Evolutionary conservation across 2,329 filamentous ascomycete genomes (phyloP).

Genomic region (Chaetomium sp.): DNA sequence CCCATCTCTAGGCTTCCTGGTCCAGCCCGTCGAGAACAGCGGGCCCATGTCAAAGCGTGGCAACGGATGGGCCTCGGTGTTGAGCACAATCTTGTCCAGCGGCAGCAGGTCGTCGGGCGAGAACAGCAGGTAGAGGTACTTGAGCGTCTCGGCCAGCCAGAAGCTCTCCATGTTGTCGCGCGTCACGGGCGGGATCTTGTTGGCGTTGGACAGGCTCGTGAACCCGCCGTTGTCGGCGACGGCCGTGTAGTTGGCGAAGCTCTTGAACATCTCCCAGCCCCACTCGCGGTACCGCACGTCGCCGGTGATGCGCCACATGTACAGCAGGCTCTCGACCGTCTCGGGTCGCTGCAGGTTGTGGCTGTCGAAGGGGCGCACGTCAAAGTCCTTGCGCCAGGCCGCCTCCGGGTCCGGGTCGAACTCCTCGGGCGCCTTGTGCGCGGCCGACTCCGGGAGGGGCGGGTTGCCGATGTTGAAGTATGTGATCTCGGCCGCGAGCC

Average conservation of each 20-base stretch:
- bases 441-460: conserved; percentile 62
- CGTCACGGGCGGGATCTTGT: conserved; percentile 65
- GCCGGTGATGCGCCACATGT: conserved; percentile 98
- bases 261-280: conserved; percentile 98
- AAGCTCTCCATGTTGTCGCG: conserved; percentile 98
- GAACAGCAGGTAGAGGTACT: conserved; percentile 97
- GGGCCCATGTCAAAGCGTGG: conserved; percentile 81
- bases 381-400: conserved; percentile 75
- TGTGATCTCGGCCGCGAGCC: conserved; percentile 91
- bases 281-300: conserved; percentile 88
- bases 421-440: conserved; percentile 52
- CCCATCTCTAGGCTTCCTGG: conserved; percentile 63
- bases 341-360: conserved; percentile 96
- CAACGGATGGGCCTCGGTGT: conserved; percentile 92
- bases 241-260: conserved; percentile 82
- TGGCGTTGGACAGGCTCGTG: conserved; percentile 76
- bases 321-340: conserved; percentile 93
- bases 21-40: conserved; percentile 80
- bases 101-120: conserved; percentile 80
- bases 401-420: conserved; percentile 58
- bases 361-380: conserved; percentile 76
- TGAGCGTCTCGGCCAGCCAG: conserved; percentile 97
- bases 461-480: conserved; percentile 79
- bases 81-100: conserved; percentile 85
- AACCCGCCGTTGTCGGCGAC: conserved; percentile 79